Evolutionary conservation across 352 stramenopile species (phyloP), one percentile per base, ranked within the genome.

Genomic region (Pseudoperonospora humuli): DNA sequence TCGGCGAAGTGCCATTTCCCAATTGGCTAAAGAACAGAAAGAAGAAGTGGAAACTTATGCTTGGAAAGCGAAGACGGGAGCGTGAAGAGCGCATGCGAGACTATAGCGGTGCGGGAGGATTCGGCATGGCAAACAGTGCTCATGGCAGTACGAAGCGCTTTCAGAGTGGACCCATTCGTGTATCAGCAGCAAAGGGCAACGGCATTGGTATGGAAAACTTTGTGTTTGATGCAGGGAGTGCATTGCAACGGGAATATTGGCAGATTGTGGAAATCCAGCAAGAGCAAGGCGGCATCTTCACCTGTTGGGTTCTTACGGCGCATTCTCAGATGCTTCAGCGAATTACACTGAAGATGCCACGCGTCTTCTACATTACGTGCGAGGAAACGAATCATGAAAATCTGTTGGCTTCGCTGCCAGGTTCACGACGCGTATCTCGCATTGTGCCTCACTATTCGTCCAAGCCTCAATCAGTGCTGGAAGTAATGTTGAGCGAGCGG

Each of bases 301-400:
- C 87, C 18, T 78, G 96, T n/a, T 98, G 92, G 86, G 89, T 96
- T n/a, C 84, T 99, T 57, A 95, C 96, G 18, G 70, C 56, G 6
- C 64, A 84, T 11, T 82, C 75, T 11, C 75, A 82, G 29, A 66
- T 84, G 55, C 64, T 87, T 2, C 72, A 87, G 43, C 70, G 75
- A 26, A 79, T 87, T 42, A 84, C 75, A 10, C 32, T 87, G 7
- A 84, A 84, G 39, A 64, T 87, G 39, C 75, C 75, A n/a, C 64
- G 72, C 0, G 33, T 78, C n/a, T 77, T 86, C 39, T 83, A 82
- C 36, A 58, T 84, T 14, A 67, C 71, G 3, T 67, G 67, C 14
- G 55, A 86, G 28, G 75, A 93, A 46, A 58, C 86, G 7, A 83
- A 93, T 42, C 75, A 76, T 47, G 68, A 96, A 18, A 64, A 63